phyloP scores from a whole-genome alignment of 108 stramenopile species.

The Aurantiochytrium sp. region DNA sequence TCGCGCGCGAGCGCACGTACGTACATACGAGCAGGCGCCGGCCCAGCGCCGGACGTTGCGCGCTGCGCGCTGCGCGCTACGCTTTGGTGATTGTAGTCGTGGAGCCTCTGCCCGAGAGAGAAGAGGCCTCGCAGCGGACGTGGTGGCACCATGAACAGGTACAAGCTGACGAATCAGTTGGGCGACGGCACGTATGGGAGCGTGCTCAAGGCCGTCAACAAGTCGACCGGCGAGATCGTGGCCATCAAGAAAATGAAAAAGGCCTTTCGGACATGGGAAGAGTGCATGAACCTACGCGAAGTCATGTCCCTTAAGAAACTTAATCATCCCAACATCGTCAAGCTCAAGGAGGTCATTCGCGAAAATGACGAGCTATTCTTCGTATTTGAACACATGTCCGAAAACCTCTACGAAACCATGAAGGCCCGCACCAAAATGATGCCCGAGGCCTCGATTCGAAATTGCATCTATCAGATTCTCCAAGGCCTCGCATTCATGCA shows the following conservation, averaged over 20 bases:
- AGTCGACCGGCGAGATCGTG: constrained; percentile 54
- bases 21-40: too few relatives aligned
- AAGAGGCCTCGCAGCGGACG: too few relatives aligned
- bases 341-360: constrained; percentile 77
- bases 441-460: constrained; percentile 55
- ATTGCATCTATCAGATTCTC: constrained; percentile 74
- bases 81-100: too few relatives aligned
- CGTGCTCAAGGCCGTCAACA: constrained; percentile 68
- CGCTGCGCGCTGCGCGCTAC: too few relatives aligned
- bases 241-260: constrained; percentile 65
- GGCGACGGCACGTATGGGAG: constrained; percentile 90
- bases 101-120: too few relatives aligned
- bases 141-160: constrained; percentile 66
- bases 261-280: constrained; percentile 70
- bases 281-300: constrained; percentile 73
- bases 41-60: too few relatives aligned
- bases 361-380: constrained; percentile 81
- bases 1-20: too few relatives aligned
- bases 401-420: constrained; percentile 78
- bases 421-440: constrained; percentile 31
- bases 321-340: constrained; percentile 71
- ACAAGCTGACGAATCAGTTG: constrained; percentile 67
- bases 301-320: constrained; percentile 66
- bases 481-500: constrained; percentile 80
- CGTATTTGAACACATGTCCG: constrained; percentile 95